Base-by-base conservation (phyloP, 768 basidiomycete species). In the Pleurotus sapidus region DNA sequence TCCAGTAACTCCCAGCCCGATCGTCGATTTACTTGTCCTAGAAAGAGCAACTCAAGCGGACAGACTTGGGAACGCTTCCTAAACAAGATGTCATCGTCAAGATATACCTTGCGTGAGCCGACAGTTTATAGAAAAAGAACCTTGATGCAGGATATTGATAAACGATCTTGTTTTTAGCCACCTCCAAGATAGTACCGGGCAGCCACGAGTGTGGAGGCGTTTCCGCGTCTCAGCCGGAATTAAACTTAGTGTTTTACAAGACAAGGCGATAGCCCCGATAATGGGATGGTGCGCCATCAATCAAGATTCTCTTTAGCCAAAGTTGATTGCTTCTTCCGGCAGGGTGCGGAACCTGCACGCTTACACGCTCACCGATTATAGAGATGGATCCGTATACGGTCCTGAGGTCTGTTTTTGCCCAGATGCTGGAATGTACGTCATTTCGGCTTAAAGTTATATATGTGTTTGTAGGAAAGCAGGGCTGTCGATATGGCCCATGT, bases 211-310 rank as follows among this genome's bases (percentile, higher is more conserved):
- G 9, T 70, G 67, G 71, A 66, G 70, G 15, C 59, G 67, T 30
- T 67, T 73, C 60, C 66, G 66, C 12, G 67, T 73, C 27, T 69
- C 69, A 9, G 72, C 69, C 38, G 73, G 71, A 2, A 70, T 70
- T 18, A 68, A 67, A 34, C 57, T 74, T 37, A 66, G 66, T 25
- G 65, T 65, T 1, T 67, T 74, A 49, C 72, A 74, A 53, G 71
- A 72, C 61, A 74, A 74, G 55, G 68, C 65, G 30, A 45, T 74
- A 5, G 63, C 68, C 1, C 73, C 73, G 4, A 63, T 70, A 15
- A 65, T 74, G 66, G 72, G 72, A 30, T 73, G 70, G 72, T 66
- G 45, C 2, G 63, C 30, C 27, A 20, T 30, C 17, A 24, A 24
- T 55, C 14, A 43, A 30, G 23, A 17, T 49, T 17, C 20, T 34